A percentile compares a stretch with the other conserved stretches of the same genome.
Conservation (phyloP, 129 eudicot genomes). For the Pittosporum tobira region DNA sequence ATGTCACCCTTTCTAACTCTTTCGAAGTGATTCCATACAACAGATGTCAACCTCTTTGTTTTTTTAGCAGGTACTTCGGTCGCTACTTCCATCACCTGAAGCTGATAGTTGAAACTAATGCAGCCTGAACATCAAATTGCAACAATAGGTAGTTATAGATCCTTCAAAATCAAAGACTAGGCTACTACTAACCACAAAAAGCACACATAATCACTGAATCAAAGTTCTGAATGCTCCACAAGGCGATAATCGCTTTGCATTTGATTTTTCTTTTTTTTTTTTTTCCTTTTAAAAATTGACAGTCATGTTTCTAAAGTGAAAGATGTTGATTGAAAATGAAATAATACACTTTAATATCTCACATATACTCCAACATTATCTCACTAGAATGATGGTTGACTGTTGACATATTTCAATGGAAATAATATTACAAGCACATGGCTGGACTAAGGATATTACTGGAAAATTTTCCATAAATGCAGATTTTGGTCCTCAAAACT, state of each 20-base stretch:
- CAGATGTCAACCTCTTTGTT: slow-evolving; percentile 89
- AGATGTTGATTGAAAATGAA: no score
- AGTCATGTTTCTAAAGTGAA: background rate
- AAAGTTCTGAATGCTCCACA: background rate
- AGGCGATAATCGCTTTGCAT: background rate
- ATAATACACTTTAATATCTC: no score
- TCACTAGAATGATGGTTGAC: no score
- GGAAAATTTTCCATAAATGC: no score
- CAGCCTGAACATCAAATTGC: slow-evolving; percentile 11
- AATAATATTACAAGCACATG: no score
- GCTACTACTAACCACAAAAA: background rate
- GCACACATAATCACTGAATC: background rate
- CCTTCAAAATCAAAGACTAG: background rate
- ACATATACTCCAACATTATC: no score
- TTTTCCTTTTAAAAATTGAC: no score
- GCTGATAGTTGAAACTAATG: background rate
- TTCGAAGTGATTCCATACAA: slow-evolving; percentile 97
- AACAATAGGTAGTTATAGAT: slow-evolving; percentile 1
- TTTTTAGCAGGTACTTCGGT: slow-evolving; percentile 63
- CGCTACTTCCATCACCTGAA: slow-evolving; percentile 62
- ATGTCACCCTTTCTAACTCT: slow-evolving; percentile 79
- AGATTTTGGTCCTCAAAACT: no score
- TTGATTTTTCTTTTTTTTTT: background rate
- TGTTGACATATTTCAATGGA: no score
- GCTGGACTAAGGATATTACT: no score